Percentiles rank a stretch among this genome's conserved stretches.
Evolutionary conservation across 78 protist species (phyloP).

Genomic region (Mastigamoeba balamuthi): DNA sequence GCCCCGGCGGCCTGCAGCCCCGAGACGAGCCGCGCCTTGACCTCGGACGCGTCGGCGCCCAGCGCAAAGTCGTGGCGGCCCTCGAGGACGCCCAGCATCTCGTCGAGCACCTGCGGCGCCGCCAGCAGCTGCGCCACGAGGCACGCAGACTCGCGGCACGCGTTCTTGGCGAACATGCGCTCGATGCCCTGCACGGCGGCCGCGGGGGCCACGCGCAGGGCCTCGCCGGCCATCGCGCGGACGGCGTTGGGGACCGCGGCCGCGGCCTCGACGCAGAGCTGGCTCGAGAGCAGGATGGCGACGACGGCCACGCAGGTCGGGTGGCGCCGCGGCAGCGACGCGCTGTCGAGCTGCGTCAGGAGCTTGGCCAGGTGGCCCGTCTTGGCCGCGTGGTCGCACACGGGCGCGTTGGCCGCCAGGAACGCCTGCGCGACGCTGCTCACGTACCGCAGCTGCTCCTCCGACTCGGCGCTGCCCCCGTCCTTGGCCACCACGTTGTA

Average conservation of each 20-base stretch:
- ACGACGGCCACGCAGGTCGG: slow-evolving; percentile 12
- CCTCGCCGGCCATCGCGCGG: neutral
- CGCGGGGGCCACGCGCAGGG: neutral
- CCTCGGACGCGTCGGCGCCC: slow-evolving; percentile 27
- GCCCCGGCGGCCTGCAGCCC: slow-evolving; percentile 16
- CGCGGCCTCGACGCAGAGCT: slow-evolving; percentile 36
- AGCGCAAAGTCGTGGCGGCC: slow-evolving; percentile 32
- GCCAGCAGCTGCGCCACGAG: neutral
- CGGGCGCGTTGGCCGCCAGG: slow-evolving; percentile 14
- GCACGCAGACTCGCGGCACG: neutral
- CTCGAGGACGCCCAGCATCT: slow-evolving; percentile 17
- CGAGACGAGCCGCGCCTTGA: slow-evolving; percentile 8
- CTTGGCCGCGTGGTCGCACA: slow-evolving; percentile 23
- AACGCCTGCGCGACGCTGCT: slow-evolving; percentile 7
- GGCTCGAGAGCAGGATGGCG: slow-evolving; percentile 2
- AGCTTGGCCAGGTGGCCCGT: slow-evolving; percentile 37
- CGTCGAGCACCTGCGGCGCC: slow-evolving; percentile 7
- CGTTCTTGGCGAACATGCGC: neutral
- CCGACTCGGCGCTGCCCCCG: neutral
- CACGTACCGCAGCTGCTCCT: slow-evolving; percentile 9
- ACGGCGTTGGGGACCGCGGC: neutral
- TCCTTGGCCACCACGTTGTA: neutral
- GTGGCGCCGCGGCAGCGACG: slow-evolving; percentile 8
- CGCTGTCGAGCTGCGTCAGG: neutral
- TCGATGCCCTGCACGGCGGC: neutral